These are phyloP conservation scores for Calonectria leucothoes DNA, from an alignment of 2,329 filamentous ascomycete species.

Conservation along the genomic window DNA sequence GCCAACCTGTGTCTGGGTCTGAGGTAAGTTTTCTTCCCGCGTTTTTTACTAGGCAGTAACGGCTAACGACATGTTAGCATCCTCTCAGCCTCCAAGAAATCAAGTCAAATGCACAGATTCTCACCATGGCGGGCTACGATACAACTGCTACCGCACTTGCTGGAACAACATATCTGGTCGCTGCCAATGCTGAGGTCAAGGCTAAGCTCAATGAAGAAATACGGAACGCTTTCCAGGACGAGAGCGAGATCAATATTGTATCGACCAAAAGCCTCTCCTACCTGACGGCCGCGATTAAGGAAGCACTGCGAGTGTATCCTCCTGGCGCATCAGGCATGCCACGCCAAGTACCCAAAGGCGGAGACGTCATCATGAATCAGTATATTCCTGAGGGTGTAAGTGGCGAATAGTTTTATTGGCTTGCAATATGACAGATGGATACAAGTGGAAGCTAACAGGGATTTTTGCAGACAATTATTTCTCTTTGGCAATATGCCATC, in stretches of 20 bases:
- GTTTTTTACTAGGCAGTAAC: too few species aligned
- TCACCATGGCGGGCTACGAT: not conserved
- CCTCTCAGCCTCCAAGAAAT: not conserved
- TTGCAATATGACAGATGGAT: not conserved
- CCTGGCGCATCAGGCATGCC: not conserved
- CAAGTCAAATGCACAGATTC: not conserved
- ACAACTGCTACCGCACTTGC: not conserved
- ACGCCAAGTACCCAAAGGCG: not conserved
- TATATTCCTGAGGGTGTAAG: not conserved
- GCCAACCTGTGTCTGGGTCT: not conserved
- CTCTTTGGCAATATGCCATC: not conserved
- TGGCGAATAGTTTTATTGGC: not conserved
- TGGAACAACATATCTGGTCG: not conserved
- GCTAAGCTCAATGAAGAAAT: not conserved
- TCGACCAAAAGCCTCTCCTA: not conserved
- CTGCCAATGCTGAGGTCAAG: not conserved
- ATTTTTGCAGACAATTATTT: not conserved
- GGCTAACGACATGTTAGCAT: not conserved
- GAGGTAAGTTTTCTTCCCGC: not conserved
- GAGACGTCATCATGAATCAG: not conserved
- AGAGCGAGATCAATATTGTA: not conserved
- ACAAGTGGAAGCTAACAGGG: not conserved
- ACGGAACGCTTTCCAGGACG: not conserved
- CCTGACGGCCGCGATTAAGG: not conserved
- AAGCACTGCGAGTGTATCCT: not conserved